Evolutionary conservation across 805 yeast species (phyloP).

Genomic region (Candida chilensis): DNA sequence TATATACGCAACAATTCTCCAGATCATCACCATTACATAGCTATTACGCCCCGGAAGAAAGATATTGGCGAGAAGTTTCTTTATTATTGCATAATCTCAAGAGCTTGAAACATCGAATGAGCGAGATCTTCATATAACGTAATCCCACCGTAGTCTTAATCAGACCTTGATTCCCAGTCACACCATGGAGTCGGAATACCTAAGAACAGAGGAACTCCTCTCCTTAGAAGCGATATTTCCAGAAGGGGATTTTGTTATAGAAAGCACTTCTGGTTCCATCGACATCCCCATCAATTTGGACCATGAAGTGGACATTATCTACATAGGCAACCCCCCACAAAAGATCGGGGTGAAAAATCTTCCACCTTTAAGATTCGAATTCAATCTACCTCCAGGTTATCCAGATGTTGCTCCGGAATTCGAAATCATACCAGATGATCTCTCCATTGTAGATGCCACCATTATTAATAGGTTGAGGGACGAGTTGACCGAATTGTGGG

Average conservation of each 20-base stretch:
- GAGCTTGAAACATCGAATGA: too few relatives aligned
- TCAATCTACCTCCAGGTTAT: constrained; percentile 21
- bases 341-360: constrained; percentile 10
- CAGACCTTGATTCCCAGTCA: constrained; percentile 3
- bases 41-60: too few relatives aligned
- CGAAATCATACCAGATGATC: constrained; percentile 10
- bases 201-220: constrained; percentile 25
- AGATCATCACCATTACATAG: too few relatives aligned
- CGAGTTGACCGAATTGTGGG: constrained; percentile 20
- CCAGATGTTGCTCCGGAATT: constrained; percentile 20
- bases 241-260: constrained; percentile 12
- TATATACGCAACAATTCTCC: too few relatives aligned
- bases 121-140: too few relatives aligned
- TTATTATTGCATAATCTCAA: too few relatives aligned
- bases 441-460: too few relatives aligned
- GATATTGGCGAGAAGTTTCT: too few relatives aligned
- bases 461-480: constrained; percentile 5
- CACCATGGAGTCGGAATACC: constrained; percentile 6
- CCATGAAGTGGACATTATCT: constrained; percentile 6
- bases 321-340: constrained; percentile 2
- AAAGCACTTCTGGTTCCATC: constrained; percentile 11
- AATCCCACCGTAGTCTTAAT: not conserved
- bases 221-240: constrained; percentile 32
- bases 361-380: constrained; percentile 17
- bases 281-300: constrained; percentile 15